Evolutionary conservation across 208 protist species (phyloP), one percentile per base, ranked within the genome.

Genomic region (Jaenimonas drosophilae): DNA sequence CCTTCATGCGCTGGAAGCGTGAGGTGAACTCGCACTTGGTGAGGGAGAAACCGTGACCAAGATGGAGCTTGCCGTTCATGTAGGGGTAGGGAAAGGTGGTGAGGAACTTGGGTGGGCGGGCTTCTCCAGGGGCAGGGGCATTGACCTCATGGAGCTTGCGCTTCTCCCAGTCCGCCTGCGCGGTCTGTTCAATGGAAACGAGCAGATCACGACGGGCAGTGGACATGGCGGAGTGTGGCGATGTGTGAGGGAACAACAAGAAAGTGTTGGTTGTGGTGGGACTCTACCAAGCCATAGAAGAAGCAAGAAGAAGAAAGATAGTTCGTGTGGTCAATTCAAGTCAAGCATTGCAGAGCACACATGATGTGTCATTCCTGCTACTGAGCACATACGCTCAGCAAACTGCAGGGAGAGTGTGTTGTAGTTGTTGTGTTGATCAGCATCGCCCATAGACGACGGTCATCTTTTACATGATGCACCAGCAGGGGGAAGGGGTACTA

Each of bases 61-160:
- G 76, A 65, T 99, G 98, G 0, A 99, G 88, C 32, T 70, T 74
- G 37, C 97, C 96, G 66, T 99, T 99, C 97, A 99, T 99, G 91
- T 99, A 99, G n/a, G 98, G 98, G 60, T 98, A 99, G n/a, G 98
- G 98, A 56, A 99, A 99, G 11, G 97, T 99, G 36, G 94, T 85
- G 39, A 99, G 77, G 75, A 88, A 99, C 78, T 99, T 99, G 21
- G 62, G 56, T 14, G 64, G 70, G 12, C 46, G 49, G 3, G 25
- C 33, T 44, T 75, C 68, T 6, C 78, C 70, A 1, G 57, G 53
- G 27, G 54, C 40, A 5, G 79, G 79, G 26, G 84, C 79, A 32
- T 92, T 68, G 16, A 64, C 42, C 51, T 88, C 66, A 32, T 89
- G 61, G 11, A 85, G 45, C 57, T 78, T 76, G 46, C 76, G 50